These are phyloP conservation scores for Nannizziopsis barbatae DNA, from an alignment of 2,329 filamentous ascomycete species.

Conservation along the genomic window DNA sequence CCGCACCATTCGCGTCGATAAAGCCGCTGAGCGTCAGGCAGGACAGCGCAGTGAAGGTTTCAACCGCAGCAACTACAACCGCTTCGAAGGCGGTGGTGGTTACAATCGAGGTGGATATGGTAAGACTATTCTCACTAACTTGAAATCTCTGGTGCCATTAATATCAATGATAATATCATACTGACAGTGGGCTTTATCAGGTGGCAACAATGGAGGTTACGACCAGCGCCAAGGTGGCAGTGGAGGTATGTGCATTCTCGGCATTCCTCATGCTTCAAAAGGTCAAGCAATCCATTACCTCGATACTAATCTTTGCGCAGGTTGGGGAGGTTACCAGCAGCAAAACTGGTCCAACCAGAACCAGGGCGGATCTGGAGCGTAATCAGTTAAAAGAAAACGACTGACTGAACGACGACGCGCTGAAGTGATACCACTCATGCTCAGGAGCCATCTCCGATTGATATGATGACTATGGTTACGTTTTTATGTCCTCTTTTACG, in stretches of 20 bases:
- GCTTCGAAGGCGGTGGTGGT: constrained; percentile 28
- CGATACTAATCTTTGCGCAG: background rate
- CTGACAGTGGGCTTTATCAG: constrained; percentile 11
- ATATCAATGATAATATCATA: background rate
- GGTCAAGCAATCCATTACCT: background rate
- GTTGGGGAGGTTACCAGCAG: constrained; percentile 13
- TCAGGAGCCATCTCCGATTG: background rate
- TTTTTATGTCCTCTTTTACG: constrained; percentile 6
- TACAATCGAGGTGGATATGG: constrained; percentile 26
- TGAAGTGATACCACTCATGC: background rate
- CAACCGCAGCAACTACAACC: constrained; percentile 38
- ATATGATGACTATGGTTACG: background rate
- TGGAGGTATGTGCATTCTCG: constrained; percentile 14
- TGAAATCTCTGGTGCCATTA: background rate
- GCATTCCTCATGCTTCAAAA: background rate
- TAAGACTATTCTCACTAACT: constrained; percentile 14
- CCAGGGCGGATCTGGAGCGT: constrained; percentile 11
- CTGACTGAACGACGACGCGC: constrained; percentile 2
- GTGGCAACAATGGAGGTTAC: constrained; percentile 17
- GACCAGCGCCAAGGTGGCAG: constrained; percentile 23
- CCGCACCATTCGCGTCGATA: constrained; percentile 87
- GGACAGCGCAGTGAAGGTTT: constrained; percentile 47
- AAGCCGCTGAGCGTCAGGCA: constrained; percentile 65
- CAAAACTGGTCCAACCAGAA: constrained; percentile 10
- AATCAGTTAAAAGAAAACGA: background rate